Conservation (phyloP, 1,284 basidiomycete species). For the Erythrobasidium hasegawianum region DNA sequence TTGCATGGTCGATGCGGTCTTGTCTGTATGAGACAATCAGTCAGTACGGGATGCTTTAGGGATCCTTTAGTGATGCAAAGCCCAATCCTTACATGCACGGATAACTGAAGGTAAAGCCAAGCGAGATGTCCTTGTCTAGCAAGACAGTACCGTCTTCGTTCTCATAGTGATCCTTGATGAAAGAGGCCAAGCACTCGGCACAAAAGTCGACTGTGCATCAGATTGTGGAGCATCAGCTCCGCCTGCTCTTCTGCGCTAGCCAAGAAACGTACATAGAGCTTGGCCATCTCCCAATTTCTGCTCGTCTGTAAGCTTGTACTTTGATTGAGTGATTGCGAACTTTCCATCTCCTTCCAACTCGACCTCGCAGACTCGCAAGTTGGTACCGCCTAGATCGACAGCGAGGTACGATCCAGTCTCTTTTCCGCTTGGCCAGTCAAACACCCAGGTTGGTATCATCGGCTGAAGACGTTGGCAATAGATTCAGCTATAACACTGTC, state of each 20-base stretch:
- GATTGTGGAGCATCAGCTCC: too few relatives aligned
- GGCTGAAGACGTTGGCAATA: too few relatives aligned
- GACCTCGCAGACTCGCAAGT: constrained; percentile 95
- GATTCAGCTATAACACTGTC: too few relatives aligned
- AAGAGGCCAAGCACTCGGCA: constrained; percentile 84
- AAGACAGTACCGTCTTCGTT: constrained; percentile 61
- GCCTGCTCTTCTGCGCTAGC: too few relatives aligned
- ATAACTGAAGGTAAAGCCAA: constrained; percentile 96
- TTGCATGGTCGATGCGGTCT: constrained; percentile 88
- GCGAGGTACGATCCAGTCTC: constrained; percentile 90
- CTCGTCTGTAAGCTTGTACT: constrained; percentile 94
- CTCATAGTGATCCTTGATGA: constrained; percentile 71
- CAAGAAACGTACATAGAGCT: constrained; percentile 58
- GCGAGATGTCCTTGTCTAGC: constrained; percentile 68
- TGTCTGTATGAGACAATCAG: constrained; percentile 59
- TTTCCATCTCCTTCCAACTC: constrained; percentile 84
- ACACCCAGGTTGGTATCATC: constrained; percentile 84
- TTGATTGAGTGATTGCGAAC: constrained; percentile 96
- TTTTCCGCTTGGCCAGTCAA: constrained; percentile 88
- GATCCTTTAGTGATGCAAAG: too few relatives aligned
- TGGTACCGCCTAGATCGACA: constrained; percentile 94
- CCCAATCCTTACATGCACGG: constrained; percentile 75
- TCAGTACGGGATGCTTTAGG: too few relatives aligned
- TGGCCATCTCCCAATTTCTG: constrained; percentile 98
- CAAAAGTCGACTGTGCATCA: constrained; percentile 97